A percentile compares a stretch with the other conserved stretches of the same genome.
Evolutionary conservation across 306 rosid species (phyloP).

Genomic region (Lablab purpureus): DNA sequence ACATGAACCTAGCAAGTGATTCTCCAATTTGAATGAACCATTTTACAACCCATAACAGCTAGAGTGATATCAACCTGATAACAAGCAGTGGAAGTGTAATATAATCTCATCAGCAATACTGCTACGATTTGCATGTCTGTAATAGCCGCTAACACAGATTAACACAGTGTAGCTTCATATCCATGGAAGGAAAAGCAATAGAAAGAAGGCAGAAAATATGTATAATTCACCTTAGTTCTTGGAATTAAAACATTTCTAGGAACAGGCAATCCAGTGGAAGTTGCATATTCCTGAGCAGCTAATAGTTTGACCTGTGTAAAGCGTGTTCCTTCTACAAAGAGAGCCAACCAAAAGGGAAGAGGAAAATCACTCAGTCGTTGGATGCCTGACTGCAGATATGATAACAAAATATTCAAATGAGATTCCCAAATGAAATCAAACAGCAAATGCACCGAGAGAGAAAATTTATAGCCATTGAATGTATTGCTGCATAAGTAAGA

Average conservation of each 20-base stretch:
- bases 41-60: slow-evolving; percentile 1
- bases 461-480: neutral
- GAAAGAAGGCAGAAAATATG: neutral
- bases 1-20: neutral
- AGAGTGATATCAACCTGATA: neutral
- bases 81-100: slow-evolving; percentile 20
- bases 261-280: slow-evolving; percentile 73
- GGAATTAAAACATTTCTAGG: slow-evolving; percentile 97
- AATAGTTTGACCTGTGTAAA: slow-evolving; percentile 87
- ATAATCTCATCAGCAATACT: slow-evolving; percentile 20
- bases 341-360: slow-evolving; percentile 97
- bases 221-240: slow-evolving; percentile 83
- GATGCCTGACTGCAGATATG: slow-evolving; percentile 81
- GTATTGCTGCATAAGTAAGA: slow-evolving; percentile 12
- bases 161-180: slow-evolving; percentile 16
- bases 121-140: slow-evolving; percentile 6
- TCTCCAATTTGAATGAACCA: neutral
- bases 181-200: neutral
- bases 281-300: slow-evolving; percentile 94
- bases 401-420: slow-evolving; percentile 47
- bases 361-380: slow-evolving; percentile 82
- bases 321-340: slow-evolving; percentile 99
- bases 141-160: slow-evolving; percentile 8
- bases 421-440: slow-evolving; percentile 38
- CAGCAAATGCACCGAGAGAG: neutral